Evolutionary conservation across 768 basidiomycete species (phyloP).

Genomic region (Auriscalpium orientale): DNA sequence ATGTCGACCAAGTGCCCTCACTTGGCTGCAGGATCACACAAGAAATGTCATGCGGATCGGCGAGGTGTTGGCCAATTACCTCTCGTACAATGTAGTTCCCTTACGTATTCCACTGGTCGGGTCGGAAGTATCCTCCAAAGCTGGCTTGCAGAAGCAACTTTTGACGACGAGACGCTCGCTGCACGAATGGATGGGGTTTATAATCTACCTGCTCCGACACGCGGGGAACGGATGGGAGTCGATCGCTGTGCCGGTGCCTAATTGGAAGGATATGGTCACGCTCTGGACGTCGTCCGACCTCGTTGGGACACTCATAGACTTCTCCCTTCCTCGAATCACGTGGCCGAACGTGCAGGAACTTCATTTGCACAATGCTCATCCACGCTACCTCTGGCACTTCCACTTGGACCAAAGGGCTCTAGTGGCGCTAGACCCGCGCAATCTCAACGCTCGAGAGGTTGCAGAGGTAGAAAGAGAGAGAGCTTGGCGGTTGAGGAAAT

Average conservation of each 20-base stretch:
- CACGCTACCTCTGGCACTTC: not conserved
- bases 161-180: not conserved
- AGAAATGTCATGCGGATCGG: too few relatives aligned
- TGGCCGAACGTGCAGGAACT: not conserved
- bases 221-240: not conserved
- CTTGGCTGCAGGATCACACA: too few relatives aligned
- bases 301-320: not conserved
- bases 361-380: not conserved
- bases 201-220: not conserved
- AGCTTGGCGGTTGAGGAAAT: too few relatives aligned
- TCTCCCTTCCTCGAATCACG: not conserved
- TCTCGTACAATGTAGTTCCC: too few relatives aligned
- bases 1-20: too few relatives aligned
- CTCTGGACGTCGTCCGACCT: not conserved
- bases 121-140: too few relatives aligned
- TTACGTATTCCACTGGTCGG: too few relatives aligned
- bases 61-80: too few relatives aligned
- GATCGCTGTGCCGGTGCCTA: not conserved
- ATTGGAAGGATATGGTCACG: not conserved
- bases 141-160: not conserved
- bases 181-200: not conserved
- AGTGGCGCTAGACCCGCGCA: not conserved
- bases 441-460: not conserved
- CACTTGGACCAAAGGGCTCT: too few relatives aligned
- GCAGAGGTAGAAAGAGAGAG: not conserved